Base-by-base conservation (phyloP, 768 basidiomycete species). In the Inosperma sp. region DNA sequence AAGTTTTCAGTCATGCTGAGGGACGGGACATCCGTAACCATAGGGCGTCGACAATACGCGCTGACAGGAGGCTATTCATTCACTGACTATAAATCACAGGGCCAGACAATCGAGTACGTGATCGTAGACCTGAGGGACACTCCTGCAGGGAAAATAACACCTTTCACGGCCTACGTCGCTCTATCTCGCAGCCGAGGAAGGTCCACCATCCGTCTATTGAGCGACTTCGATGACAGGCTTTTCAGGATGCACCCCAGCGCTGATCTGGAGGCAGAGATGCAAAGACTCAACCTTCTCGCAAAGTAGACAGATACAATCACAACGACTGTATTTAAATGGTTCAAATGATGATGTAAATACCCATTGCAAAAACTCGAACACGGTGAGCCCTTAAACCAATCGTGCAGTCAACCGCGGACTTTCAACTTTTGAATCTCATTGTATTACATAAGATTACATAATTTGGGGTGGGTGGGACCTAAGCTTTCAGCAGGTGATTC, bases 41-140 rank as follows among this genome's bases (percentile, higher is more conserved):
- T 70, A 0, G 54, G 12, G 10, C 33, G 66, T 5, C 13, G 41
- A 7, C 71, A 74, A 48, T 54, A 63, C 12, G 59, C 70, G 0
- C 40, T 76, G 1, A 70, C 64, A 0, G 51, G 57, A 0, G 71
- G 58, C 10, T 74, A 72, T 46, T 68, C 69, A 0, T 74, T 74
- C 56, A 74, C 70, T 0, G 72, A 74, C 52, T 73, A 71, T 55
- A 62, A 66, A 42, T 53, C 65, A 0, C 73, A 74, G 55, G 74
- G 73, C 0, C 71, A 73, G 51, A 74, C 72, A 1, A 51, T 71
- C 3, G 52, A 56, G 30, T 42, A 57, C 29, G 65, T 71, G 1
- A 52, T 72, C 1, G 63, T 73, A 2, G 70, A 76, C 52, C 44
- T 77, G 1, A 65, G 51, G 3, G 52, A 49, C 19, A 67, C 71